Evolutionary conservation across 768 basidiomycete genomes (phyloP).

Genomic region (Mycena crocata): DNA sequence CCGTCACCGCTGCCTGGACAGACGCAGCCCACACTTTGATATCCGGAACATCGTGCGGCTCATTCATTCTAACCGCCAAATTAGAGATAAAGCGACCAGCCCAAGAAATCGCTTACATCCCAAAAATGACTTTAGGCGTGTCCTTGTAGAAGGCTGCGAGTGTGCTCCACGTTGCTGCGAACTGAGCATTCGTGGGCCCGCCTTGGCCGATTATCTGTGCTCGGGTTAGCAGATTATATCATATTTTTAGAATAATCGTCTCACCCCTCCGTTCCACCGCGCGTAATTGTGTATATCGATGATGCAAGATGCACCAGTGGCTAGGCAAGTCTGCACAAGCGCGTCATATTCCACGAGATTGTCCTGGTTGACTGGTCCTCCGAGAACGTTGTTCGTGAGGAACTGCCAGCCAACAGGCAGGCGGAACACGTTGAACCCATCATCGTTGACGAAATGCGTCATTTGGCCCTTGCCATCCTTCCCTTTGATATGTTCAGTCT

Average conservation of each 20-base stretch:
- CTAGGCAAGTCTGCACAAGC: slow-evolving; percentile 61
- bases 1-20: slow-evolving; percentile 72
- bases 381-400: slow-evolving; percentile 55
- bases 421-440: slow-evolving; percentile 69
- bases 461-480: slow-evolving; percentile 65
- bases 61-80: slow-evolving; percentile 62
- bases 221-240: background rate
- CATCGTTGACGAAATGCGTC: slow-evolving; percentile 66
- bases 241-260: slow-evolving; percentile 5
- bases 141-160: slow-evolving; percentile 62
- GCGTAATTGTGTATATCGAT: slow-evolving; percentile 75
- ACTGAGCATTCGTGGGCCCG: slow-evolving; percentile 64
- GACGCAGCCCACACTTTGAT: slow-evolving; percentile 61
- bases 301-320: slow-evolving; percentile 62
- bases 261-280: slow-evolving; percentile 61
- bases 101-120: slow-evolving; percentile 51
- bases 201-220: slow-evolving; percentile 70
- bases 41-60: slow-evolving; percentile 66
- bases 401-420: slow-evolving; percentile 73
- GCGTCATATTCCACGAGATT: slow-evolving; percentile 64
- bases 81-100: background rate
- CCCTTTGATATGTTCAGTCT: slow-evolving; percentile 36
- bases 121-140: slow-evolving; percentile 58
- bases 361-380: slow-evolving; percentile 53
- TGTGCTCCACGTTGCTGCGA: slow-evolving; percentile 63